phyloP scores from a whole-genome alignment of 2,329 filamentous ascomycete species.

The Stachybotrys echinatus region DNA sequence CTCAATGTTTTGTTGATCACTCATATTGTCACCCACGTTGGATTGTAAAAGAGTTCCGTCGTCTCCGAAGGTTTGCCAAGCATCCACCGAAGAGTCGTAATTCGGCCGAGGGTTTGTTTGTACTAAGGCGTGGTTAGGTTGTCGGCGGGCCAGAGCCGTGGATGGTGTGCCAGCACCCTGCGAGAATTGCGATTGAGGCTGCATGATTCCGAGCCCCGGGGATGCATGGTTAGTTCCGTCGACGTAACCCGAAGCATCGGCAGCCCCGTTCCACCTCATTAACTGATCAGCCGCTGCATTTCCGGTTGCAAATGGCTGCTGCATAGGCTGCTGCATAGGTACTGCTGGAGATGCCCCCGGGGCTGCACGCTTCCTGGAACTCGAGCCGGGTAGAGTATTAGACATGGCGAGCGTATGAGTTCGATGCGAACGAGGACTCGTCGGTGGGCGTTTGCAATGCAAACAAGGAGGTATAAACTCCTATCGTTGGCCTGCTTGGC shows the following conservation, averaged over 20 bases:
- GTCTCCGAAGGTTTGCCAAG: conserved; percentile 38
- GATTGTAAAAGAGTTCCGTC: conserved; percentile 31
- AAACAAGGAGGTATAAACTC: neutral
- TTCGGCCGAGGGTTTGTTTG: conserved; percentile 31
- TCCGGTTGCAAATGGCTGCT: conserved; percentile 39
- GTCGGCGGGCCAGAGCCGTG: conserved; percentile 47
- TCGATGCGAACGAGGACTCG: conserved; percentile 4
- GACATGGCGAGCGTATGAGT: conserved; percentile 1
- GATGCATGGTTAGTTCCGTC: conserved; percentile 25
- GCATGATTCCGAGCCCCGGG: conserved; percentile 33
- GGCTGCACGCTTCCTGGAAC: conserved; percentile 66
- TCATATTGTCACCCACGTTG: conserved; percentile 23
- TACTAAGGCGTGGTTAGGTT: conserved; percentile 45
- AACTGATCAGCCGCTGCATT: conserved; percentile 42
- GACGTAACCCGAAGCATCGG: conserved; percentile 30
- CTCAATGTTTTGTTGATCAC: conserved; percentile 67
- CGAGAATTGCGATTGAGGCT: conserved; percentile 26
- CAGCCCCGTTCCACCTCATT: conserved; percentile 37
- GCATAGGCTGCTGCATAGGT: conserved; percentile 46
- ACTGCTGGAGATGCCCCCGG: conserved; percentile 64
- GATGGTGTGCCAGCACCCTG: conserved; percentile 30
- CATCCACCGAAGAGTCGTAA: conserved; percentile 34
- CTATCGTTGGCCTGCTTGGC: neutral
- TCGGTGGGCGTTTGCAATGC: conserved; percentile 7
- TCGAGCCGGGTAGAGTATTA: conserved; percentile 39